These are phyloP conservation scores for Hemisphaericaspora nanyangensis DNA, from an alignment of 805 yeast genomes.

Conservation along the genomic window DNA sequence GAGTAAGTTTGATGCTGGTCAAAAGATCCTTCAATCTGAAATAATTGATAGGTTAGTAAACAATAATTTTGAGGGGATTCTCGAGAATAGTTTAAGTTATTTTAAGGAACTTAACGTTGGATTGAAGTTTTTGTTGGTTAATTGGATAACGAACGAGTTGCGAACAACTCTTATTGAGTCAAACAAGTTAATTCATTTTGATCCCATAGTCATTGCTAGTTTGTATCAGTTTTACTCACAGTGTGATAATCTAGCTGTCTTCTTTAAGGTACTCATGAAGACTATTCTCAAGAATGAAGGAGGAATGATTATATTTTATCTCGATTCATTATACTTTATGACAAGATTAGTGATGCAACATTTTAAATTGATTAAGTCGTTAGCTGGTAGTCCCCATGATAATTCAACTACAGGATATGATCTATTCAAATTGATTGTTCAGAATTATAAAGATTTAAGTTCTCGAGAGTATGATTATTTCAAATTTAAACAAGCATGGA, in stretches of 20 bases:
- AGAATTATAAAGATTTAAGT: constrained; percentile 31
- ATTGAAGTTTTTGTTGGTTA: constrained; percentile 41
- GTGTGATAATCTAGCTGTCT: constrained; percentile 40
- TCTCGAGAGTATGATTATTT: constrained; percentile 31
- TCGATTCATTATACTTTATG: constrained; percentile 40
- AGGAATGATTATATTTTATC: constrained; percentile 34
- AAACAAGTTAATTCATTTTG: constrained; percentile 33
- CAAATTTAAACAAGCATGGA: constrained; percentile 32
- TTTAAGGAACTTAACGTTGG: constrained; percentile 34
- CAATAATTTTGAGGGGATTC: constrained; percentile 14
- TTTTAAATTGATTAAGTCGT: constrained; percentile 29
- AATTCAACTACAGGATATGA: constrained; percentile 24
- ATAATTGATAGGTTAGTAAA: constrained; percentile 29
- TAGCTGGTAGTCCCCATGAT: constrained; percentile 26
- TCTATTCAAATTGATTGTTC: constrained; percentile 29
- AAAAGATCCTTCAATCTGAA: constrained; percentile 24
- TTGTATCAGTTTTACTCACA: constrained; percentile 30
- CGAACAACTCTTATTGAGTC: constrained; percentile 32
- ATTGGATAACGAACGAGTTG: constrained; percentile 45
- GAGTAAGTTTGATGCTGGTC: constrained; percentile 38
- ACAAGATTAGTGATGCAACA: constrained; percentile 29
- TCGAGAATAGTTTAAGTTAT: constrained; percentile 9
- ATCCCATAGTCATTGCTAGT: constrained; percentile 24
- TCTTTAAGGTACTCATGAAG: constrained; percentile 33
- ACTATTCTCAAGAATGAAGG: constrained; percentile 36